These are phyloP conservation scores for Trametes hirsuta DNA, from an alignment of 1,284 basidiomycete species.

Conservation along the genomic window DNA sequence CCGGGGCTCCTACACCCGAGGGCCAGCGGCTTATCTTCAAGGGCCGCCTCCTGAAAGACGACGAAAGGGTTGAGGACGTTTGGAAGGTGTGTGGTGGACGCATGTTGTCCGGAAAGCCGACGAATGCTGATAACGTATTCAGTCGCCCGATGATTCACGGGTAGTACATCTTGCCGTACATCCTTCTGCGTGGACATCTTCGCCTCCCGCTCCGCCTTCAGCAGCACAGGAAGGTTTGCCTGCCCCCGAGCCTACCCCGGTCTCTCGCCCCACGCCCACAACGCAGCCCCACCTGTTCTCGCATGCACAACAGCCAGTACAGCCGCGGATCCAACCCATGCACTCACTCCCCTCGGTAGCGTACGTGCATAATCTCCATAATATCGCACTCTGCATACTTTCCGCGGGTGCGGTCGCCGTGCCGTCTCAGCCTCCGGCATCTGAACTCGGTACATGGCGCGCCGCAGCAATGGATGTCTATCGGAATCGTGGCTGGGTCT, in stretches of 20 bases:
- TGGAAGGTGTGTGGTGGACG: slow-evolving; percentile 59
- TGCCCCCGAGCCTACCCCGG: neutral
- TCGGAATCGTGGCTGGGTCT: slow-evolving; percentile 55
- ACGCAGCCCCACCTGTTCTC: neutral
- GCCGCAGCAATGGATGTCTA: slow-evolving; percentile 31
- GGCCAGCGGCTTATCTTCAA: slow-evolving; percentile 78
- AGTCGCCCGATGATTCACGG: slow-evolving; percentile 61
- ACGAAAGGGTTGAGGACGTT: slow-evolving; percentile 64
- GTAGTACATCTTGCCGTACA: slow-evolving; percentile 76
- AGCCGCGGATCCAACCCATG: neutral
- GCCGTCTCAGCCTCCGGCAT: slow-evolving; percentile 15
- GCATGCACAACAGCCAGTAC: neutral
- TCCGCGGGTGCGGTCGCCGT: slow-evolving; percentile 26
- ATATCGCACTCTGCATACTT: slow-evolving; percentile 36
- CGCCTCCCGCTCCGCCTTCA: slow-evolving; percentile 40
- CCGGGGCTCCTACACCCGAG: slow-evolving; percentile 64
- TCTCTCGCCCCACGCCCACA: neutral
- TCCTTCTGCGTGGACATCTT: slow-evolving; percentile 69
- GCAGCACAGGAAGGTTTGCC: slow-evolving; percentile 7
- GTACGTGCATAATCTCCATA: slow-evolving; percentile 33
- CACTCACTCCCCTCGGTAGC: slow-evolving; percentile 26
- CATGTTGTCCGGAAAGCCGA: neutral
- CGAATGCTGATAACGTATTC: slow-evolving; percentile 19
- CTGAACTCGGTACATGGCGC: slow-evolving; percentile 29
- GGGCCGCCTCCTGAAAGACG: slow-evolving; percentile 66